phyloP scores from a whole-genome alignment of 345 rosid species.

The Pugionium cornutum region DNA sequence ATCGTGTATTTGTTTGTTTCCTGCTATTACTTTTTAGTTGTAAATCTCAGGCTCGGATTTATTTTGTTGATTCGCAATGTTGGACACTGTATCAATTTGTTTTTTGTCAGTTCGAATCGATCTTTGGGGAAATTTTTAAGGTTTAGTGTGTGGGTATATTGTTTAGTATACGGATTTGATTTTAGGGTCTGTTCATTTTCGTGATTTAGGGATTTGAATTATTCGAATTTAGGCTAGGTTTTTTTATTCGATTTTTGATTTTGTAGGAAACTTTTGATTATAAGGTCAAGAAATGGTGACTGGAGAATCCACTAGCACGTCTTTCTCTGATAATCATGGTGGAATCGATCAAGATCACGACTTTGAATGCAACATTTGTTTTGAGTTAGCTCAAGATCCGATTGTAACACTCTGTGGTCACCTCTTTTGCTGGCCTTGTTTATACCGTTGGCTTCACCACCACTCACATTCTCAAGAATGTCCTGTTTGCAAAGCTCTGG shows the following conservation, averaged over 20 bases:
- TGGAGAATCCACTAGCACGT: constrained; percentile 54
- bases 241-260: neutral
- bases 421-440: constrained; percentile 92
- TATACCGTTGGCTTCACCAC: constrained; percentile 79
- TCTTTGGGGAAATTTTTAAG: neutral
- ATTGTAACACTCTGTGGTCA: constrained; percentile 90
- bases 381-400: constrained; percentile 88
- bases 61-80: constrained; percentile 1
- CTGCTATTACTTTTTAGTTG: neutral
- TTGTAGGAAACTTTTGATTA: constrained; percentile 1
- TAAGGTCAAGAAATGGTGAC: constrained; percentile 48
- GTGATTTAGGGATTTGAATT: neutral
- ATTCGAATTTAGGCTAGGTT: neutral
- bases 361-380: constrained; percentile 95
- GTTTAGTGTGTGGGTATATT: neutral
- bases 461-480: constrained; percentile 91
- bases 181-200: neutral
- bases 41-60: neutral
- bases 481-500: constrained; percentile 88
- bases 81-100: neutral
- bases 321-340: constrained; percentile 42
- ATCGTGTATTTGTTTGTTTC: neutral
- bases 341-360: constrained; percentile 66
- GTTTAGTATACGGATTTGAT: neutral
- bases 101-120: constrained; percentile 4